phyloP scores from a whole-genome alignment of 2,329 filamentous ascomycete genomes.

The Cordyceps farinosa region DNA sequence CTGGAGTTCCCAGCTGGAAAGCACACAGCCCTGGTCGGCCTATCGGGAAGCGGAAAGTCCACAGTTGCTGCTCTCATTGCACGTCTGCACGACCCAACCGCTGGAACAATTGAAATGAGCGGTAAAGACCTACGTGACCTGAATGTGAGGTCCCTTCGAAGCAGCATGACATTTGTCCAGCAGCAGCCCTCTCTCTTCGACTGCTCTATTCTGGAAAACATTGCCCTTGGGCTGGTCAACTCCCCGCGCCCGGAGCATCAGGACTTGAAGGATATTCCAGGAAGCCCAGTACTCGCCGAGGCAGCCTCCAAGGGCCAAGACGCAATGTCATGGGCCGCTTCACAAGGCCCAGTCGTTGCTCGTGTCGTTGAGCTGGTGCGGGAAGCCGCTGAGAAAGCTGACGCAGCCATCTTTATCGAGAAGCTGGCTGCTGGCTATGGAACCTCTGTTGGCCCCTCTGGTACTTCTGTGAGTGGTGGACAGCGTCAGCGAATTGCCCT shows the following conservation, averaged over 20 bases:
- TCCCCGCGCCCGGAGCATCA: slow-evolving; percentile 27
- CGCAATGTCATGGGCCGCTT: slow-evolving; percentile 21
- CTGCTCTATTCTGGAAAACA: slow-evolving; percentile 41
- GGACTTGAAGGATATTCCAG: slow-evolving; percentile 35
- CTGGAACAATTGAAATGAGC: slow-evolving; percentile 35
- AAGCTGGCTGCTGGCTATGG: slow-evolving; percentile 46
- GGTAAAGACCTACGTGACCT: slow-evolving; percentile 34
- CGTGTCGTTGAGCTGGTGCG: slow-evolving; percentile 46
- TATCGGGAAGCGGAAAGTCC: slow-evolving; percentile 48
- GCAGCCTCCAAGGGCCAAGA: slow-evolving; percentile 35
- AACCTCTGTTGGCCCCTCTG: slow-evolving; percentile 44
- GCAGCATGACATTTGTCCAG: slow-evolving; percentile 32
- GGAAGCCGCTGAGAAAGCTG: slow-evolving; percentile 49
- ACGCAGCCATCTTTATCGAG: slow-evolving; percentile 50
- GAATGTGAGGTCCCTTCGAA: slow-evolving; percentile 33
- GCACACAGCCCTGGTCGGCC: slow-evolving; percentile 48
- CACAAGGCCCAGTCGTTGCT: slow-evolving; percentile 23
- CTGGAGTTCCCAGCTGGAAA: slow-evolving; percentile 34
- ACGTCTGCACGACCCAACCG: slow-evolving; percentile 44
- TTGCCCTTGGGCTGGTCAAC: slow-evolving; percentile 39
- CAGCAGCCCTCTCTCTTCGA: slow-evolving; percentile 33
- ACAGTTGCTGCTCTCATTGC: slow-evolving; percentile 39
- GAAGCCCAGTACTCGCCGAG: slow-evolving; percentile 40
- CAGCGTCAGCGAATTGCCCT: slow-evolving; percentile 52
- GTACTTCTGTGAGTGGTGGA: slow-evolving; percentile 47